Conservation (phyloP, 495 filamentous ascomycete genomes). For the Penicillium argentinense region DNA sequence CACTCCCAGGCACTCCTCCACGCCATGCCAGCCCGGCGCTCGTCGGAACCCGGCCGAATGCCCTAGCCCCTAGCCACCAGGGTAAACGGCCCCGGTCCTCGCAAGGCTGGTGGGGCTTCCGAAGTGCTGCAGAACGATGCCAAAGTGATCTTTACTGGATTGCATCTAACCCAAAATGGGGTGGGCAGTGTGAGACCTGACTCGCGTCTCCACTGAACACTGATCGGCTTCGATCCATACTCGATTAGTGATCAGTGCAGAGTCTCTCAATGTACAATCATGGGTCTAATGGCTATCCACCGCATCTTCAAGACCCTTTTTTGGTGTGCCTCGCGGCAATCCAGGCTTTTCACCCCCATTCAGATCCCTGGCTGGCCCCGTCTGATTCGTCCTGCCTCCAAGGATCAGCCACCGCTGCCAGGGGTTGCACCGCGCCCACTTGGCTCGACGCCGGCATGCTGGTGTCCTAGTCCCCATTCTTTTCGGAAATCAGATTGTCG, state of each 20-base stretch:
- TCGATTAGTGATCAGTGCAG: background rate
- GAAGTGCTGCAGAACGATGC: background rate
- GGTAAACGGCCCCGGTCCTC: no score
- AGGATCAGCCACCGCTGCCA: background rate
- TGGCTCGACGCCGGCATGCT: background rate
- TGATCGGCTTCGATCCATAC: background rate
- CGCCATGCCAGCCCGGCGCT: no score
- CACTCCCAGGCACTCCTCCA: no score
- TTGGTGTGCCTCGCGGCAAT: no score
- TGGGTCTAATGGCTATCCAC: no score
- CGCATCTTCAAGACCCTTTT: no score
- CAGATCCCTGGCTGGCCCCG: background rate
- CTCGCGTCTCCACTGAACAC: background rate
- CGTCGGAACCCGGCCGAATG: no score
- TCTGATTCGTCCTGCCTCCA: background rate
- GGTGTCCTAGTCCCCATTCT: background rate
- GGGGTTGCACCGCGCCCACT: background rate
- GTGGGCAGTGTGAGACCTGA: background rate
- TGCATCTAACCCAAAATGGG: constrained; percentile 1
- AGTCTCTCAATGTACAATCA: background rate
- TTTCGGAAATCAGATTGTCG: background rate
- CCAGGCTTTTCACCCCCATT: background rate
- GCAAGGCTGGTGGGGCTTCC: no score
- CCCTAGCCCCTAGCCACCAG: no score
- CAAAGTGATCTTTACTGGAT: no score